phyloP scores from a whole-genome alignment of 192 early-diverging fungal species.

The Gigaspora rosea region DNA sequence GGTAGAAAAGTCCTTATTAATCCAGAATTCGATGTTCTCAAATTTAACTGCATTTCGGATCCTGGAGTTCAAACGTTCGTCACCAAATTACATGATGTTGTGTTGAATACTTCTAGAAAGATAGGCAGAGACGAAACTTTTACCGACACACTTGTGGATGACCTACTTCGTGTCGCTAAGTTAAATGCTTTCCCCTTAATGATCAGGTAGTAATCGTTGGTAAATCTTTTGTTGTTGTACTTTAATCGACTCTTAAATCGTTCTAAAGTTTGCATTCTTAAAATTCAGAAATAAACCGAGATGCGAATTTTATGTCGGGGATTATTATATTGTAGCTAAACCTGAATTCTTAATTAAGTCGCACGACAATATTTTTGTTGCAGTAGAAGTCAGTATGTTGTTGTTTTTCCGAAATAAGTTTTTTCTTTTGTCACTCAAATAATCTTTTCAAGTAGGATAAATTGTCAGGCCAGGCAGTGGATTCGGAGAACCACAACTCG shows the following conservation, averaged over 20 bases:
- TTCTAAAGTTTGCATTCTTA: conserved; percentile 5
- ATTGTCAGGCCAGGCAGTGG: neutral
- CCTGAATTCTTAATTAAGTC: neutral
- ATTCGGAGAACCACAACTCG: neutral
- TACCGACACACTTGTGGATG: conserved; percentile 5
- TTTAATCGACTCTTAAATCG: neutral
- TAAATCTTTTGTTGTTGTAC: conserved; percentile 4
- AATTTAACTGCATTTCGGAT: too few species aligned
- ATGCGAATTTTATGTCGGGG: neutral
- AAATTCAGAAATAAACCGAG: neutral
- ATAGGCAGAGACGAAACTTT: conserved; percentile 11
- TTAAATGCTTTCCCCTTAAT: neutral
- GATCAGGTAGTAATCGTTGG: conserved; percentile 1
- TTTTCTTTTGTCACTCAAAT: neutral
- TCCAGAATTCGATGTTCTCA: too few species aligned
- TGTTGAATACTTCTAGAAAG: neutral
- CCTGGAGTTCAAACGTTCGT: conserved; percentile 12
- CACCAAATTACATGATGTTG: conserved; percentile 13
- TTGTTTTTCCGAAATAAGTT: neutral
- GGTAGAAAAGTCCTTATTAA: too few species aligned
- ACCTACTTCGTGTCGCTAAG: neutral
- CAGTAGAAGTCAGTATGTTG: neutral
- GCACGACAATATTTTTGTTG: neutral
- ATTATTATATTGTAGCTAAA: neutral
- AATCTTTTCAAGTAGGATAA: conserved; percentile 14